Evolutionary conservation across 345 rosid species (phyloP).

Genomic region (Geranium brycei): DNA sequence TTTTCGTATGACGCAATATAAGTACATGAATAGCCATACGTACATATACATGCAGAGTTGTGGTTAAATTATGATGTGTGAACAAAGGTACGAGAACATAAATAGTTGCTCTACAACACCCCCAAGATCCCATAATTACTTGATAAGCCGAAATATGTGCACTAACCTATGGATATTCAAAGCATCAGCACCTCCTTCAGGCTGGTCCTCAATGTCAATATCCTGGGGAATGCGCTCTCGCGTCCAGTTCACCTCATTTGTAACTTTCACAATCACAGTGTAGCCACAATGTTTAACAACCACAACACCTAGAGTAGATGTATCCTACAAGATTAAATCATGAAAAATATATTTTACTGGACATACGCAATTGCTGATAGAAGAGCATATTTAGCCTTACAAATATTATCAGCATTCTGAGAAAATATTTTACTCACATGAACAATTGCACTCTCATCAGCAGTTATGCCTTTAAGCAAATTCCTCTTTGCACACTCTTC

Average conservation of each 20-base stretch:
- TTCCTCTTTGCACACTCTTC: conserved; percentile 57
- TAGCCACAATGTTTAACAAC: conserved; percentile 81
- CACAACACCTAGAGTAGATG: conserved; percentile 75
- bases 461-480: conserved; percentile 89
- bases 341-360: conserved; percentile 19
- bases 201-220: conserved; percentile 70
- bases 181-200: conserved; percentile 86
- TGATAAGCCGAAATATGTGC: conserved; percentile 2
- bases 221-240: conserved; percentile 39
- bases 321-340: conserved; percentile 45
- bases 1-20: no score
- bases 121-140: conserved; percentile 5
- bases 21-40: no score
- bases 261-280: conserved; percentile 65
- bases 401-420: conserved; percentile 13
- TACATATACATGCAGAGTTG: neutral
- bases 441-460: conserved; percentile 89
- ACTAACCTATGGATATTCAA: conserved; percentile 76
- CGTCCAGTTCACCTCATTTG: conserved; percentile 39
- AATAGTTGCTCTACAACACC: neutral
- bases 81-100: conserved; percentile 1
- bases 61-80: neutral
- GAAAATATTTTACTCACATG: conserved; percentile 42
- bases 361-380: conserved; percentile 15
- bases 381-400: neutral